phyloP scores from a whole-genome alignment of 176 grass and related monocot species.

The Oryza glumipatula region DNA sequence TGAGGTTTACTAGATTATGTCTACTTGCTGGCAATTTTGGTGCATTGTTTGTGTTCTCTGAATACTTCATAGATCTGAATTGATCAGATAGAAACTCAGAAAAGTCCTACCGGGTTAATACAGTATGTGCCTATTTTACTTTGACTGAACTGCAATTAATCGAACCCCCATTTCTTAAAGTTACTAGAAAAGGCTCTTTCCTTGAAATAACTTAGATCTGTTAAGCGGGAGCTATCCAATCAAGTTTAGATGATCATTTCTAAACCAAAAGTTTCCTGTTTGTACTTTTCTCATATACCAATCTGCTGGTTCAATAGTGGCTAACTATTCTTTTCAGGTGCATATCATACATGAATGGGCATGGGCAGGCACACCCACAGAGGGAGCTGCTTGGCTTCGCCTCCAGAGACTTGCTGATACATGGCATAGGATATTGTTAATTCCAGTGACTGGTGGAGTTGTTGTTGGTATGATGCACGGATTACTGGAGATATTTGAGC shows the following conservation, averaged over 20 bases:
- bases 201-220: slow-evolving; percentile 19
- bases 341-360: slow-evolving; percentile 98
- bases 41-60: background rate
- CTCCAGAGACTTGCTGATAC: slow-evolving; percentile 90
- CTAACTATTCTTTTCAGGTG: slow-evolving; percentile 55
- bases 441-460: slow-evolving; percentile 96
- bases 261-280: slow-evolving; percentile 13
- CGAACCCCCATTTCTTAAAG: background rate
- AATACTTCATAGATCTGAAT: slow-evolving; percentile 5
- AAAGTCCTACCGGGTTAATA: background rate
- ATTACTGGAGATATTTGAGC: slow-evolving; percentile 90
- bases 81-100: background rate
- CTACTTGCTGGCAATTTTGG: slow-evolving; percentile 8
- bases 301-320: slow-evolving; percentile 16
- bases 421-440: slow-evolving; percentile 93
- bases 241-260: background rate
- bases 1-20: background rate
- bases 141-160: slow-evolving; percentile 7
- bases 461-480: slow-evolving; percentile 99
- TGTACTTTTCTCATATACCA: background rate
- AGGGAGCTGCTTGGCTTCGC: slow-evolving; percentile 96
- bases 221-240: background rate
- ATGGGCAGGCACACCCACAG: slow-evolving; percentile 94
- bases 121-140: background rate
- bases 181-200: background rate